phyloP scores from a whole-genome alignment of 305 asterid genomes.

The Salvia sclarea region DNA sequence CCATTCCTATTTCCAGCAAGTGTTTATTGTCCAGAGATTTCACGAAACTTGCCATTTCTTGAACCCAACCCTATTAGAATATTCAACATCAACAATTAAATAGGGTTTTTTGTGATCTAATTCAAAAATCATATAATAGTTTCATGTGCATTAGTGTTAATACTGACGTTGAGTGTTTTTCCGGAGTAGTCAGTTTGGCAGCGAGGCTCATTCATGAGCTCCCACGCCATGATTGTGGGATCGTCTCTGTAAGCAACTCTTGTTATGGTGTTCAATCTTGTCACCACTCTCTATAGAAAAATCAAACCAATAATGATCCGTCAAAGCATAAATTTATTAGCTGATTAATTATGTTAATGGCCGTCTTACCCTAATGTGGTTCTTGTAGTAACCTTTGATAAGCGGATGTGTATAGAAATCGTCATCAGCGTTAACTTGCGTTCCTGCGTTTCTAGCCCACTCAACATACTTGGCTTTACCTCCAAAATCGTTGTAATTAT shows the following conservation, averaged over 20 bases:
- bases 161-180: not conserved
- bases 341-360: too few species aligned
- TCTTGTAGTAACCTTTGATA: slow-evolving; percentile 57
- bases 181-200: slow-evolving; percentile 67
- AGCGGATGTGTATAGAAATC: slow-evolving; percentile 70
- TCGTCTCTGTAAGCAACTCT: slow-evolving; percentile 56
- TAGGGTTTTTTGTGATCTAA: not conserved
- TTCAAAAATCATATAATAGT: too few species aligned
- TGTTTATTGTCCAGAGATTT: slow-evolving; percentile 61
- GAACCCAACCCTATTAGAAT: slow-evolving; percentile 55
- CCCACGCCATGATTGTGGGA: slow-evolving; percentile 81
- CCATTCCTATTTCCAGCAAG: slow-evolving; percentile 74
- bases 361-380: slow-evolving; percentile 47
- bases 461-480: slow-evolving; percentile 56
- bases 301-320: not conserved
- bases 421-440: slow-evolving; percentile 46
- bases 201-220: slow-evolving; percentile 87
- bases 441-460: slow-evolving; percentile 70
- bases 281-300: slow-evolving; percentile 55
- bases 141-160: too few species aligned
- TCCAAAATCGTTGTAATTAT: slow-evolving; percentile 69
- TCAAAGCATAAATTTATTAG: too few species aligned
- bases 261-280: slow-evolving; percentile 57
- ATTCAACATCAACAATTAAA: not conserved
- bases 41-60: slow-evolving; percentile 72